phyloP scores from a whole-genome alignment of 768 basidiomycete species.

The Hysterangium stoloniferum region DNA sequence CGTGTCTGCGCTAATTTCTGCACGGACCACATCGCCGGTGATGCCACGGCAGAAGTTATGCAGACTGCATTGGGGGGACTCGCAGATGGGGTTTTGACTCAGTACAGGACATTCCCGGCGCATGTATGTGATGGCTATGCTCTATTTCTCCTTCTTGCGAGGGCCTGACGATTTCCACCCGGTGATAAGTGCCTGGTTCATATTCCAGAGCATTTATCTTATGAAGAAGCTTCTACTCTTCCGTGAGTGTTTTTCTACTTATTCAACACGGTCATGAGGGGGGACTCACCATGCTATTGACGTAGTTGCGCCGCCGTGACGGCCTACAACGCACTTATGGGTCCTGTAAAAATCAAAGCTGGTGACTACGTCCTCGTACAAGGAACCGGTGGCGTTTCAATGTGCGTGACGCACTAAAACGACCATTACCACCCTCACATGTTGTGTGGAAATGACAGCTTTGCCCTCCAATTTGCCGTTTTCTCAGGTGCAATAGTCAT shows the following conservation, averaged over 20 bases:
- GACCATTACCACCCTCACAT: not conserved
- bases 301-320: slow-evolving; percentile 51
- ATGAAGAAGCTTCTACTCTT: slow-evolving; percentile 57
- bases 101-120: slow-evolving; percentile 45
- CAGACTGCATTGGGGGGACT: slow-evolving; percentile 37
- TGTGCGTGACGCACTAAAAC: slow-evolving; percentile 24
- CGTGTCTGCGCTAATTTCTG: slow-evolving; percentile 49
- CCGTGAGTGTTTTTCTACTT: slow-evolving; percentile 31
- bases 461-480: slow-evolving; percentile 52
- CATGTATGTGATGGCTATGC: slow-evolving; percentile 30
- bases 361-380: slow-evolving; percentile 52
- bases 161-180: not conserved
- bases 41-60: slow-evolving; percentile 29
- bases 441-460: slow-evolving; percentile 30
- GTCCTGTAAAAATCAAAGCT: slow-evolving; percentile 42
- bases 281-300: too few relatives aligned
- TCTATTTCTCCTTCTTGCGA: not conserved
- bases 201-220: slow-evolving; percentile 50
- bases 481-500: slow-evolving; percentile 59
- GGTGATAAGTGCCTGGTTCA: slow-evolving; percentile 29
- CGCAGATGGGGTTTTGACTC: slow-evolving; percentile 43
- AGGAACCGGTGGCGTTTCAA: slow-evolving; percentile 51
- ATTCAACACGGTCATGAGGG: not conserved
- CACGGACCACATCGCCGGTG: slow-evolving; percentile 40
- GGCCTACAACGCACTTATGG: slow-evolving; percentile 52